These are phyloP conservation scores for Striga asiatica DNA, from an alignment of 257 asterid genomes.

Conservation along the genomic window DNA sequence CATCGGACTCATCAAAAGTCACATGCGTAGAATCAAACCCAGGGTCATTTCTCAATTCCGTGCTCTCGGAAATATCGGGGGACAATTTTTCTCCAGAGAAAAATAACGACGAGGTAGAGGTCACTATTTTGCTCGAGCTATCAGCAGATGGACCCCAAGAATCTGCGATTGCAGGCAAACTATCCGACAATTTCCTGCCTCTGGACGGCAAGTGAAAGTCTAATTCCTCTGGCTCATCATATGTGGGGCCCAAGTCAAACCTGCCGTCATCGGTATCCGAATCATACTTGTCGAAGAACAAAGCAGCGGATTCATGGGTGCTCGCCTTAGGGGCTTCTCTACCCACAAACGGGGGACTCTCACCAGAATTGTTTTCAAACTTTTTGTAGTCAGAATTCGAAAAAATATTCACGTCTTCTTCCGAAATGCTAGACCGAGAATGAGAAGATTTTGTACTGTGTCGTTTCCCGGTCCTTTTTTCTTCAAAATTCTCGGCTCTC, in stretches of 20 bases:
- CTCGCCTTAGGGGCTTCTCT: slow-evolving; percentile 24
- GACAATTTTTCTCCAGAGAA: slow-evolving; percentile 24
- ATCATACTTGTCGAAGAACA: slow-evolving; percentile 47
- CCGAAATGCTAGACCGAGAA: slow-evolving; percentile 33
- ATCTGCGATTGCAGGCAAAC: slow-evolving; percentile 16
- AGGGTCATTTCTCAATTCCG: slow-evolving; percentile 22
- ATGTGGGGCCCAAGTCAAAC: slow-evolving; percentile 28
- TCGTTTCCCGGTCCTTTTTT: slow-evolving; percentile 29
- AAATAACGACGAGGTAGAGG: slow-evolving; percentile 27
- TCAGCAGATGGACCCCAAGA: slow-evolving; percentile 29
- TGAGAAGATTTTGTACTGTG: slow-evolving; percentile 30
- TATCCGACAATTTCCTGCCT: slow-evolving; percentile 30
- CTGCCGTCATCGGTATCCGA: slow-evolving; percentile 42
- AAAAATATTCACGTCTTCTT: slow-evolving; percentile 33
- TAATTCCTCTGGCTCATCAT: slow-evolving; percentile 42
- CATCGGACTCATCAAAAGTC: slow-evolving; percentile 63
- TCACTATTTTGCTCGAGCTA: slow-evolving; percentile 23
- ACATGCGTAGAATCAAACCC: slow-evolving; percentile 29
- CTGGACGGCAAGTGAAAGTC: slow-evolving; percentile 31
- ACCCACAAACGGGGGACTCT: slow-evolving; percentile 21
- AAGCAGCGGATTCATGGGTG: slow-evolving; percentile 35
- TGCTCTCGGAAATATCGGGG: slow-evolving; percentile 31
- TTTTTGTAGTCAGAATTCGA: slow-evolving; percentile 29
- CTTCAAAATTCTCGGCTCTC: slow-evolving; percentile 24
- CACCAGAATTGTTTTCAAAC: slow-evolving; percentile 24